Evolutionary conservation across 148 eudicot species (phyloP), one percentile per base, ranked within the genome.

Genomic region (Fagopyrum tataricum): DNA sequence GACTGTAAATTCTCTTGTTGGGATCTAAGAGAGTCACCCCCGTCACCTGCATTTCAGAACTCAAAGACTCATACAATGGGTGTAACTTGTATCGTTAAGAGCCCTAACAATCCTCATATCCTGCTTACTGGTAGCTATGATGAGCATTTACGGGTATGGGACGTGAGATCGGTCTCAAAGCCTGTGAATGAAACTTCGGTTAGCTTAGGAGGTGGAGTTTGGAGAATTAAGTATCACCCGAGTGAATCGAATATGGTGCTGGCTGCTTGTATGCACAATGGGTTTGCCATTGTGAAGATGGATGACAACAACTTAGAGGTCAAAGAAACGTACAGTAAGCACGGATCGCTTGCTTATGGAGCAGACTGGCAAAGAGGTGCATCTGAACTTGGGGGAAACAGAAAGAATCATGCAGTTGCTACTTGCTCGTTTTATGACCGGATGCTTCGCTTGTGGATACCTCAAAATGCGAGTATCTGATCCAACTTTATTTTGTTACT

Each of bases 261-360:
- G 83, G 84, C 97, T 2, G 97, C 97, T 41, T 95, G 97, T 76
- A 95, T 95, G 98, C 97, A 95, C 73, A 95, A 90, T 70, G 98
- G 98, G 17, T 90, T 95, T 81, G 85, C 96, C 41, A 73, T 95
- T 73, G 93, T 90, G 20, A 84, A 84, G 72, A 79, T 81, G 26
- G 77, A 79, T 13, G 82, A 74, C 53, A 83, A 77, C 56, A 52
- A 72, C 72, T 80, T 83, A 11, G 75, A 91, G 75, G 87, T 91
- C 39, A 74, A 81, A 24, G 97, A 95, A 79, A 88, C 86, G 12
- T 90, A 88, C 59, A 75, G 46, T 44, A 86, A 86, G 75, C 96
- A 95, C 31, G 92, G 55, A 20, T 95, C 98, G 5, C 97, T 91
- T 82, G 97, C 98, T 11, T 95, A 95, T 81, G 98, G 98, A 74